Percentiles rank a stretch among this genome's conserved stretches.
These are phyloP conservation scores for Candida nemodendra DNA, from an alignment of 805 yeast genomes.

Conservation along the genomic window DNA sequence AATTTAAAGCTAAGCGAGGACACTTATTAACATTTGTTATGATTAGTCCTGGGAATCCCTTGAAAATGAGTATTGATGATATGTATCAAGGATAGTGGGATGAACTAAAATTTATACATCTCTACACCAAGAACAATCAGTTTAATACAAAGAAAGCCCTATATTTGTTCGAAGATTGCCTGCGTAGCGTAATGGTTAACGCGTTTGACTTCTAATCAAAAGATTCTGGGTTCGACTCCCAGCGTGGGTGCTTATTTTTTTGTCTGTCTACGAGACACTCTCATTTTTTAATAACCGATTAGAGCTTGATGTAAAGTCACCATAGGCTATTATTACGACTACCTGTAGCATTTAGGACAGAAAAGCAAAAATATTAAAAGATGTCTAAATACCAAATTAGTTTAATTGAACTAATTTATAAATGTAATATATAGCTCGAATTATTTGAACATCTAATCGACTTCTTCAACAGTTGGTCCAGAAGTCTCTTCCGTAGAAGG, in stretches of 20 bases:
- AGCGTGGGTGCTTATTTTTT: constrained; percentile 43
- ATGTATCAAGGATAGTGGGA: no score
- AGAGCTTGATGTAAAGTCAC: no score
- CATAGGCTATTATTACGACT: no score
- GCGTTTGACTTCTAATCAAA: constrained; percentile 68
- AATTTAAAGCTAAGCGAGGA: no score
- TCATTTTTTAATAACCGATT: no score
- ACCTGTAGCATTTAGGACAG: neutral
- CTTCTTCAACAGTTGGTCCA: constrained; percentile 82
- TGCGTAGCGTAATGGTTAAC: constrained; percentile 55
- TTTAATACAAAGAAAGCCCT: no score
- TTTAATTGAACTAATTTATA: constrained; percentile 2
- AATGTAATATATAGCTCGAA: constrained; percentile 2
- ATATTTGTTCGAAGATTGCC: no score
- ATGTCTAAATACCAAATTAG: neutral
- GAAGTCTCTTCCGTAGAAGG: constrained; percentile 32
- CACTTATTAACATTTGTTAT: neutral
- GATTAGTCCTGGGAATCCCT: no score
- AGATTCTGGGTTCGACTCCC: constrained; percentile 66
- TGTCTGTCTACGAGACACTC: no score
- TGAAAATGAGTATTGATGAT: no score
- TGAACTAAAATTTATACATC: no score
- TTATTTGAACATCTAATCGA: constrained; percentile 46
- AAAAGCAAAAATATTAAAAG: neutral
- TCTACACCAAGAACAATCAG: no score